phyloP scores from a whole-genome alignment of 2,329 filamentous ascomycete species.

The Exserohilum rostratum region DNA sequence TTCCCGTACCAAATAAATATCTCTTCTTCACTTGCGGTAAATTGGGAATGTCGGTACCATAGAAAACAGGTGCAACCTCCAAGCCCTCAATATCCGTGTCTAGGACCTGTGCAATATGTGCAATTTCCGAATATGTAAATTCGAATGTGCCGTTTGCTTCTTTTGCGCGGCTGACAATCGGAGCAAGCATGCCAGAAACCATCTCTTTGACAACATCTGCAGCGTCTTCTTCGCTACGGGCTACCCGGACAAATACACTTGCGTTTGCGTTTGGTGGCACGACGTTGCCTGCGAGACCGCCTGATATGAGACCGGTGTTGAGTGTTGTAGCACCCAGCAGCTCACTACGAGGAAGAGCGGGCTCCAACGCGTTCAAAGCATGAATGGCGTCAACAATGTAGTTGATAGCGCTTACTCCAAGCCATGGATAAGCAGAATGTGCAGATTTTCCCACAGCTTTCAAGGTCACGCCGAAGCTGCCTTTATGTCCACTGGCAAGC shows the following conservation, averaged over 20 bases:
- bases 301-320: slow-evolving; percentile 79
- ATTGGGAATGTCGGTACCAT: slow-evolving; percentile 32
- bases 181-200: slow-evolving; percentile 24
- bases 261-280: slow-evolving; percentile 77
- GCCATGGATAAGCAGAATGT: slow-evolving; percentile 88
- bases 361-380: slow-evolving; percentile 59
- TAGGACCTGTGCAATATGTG: slow-evolving; percentile 24
- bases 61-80: slow-evolving; percentile 33
- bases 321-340: slow-evolving; percentile 66
- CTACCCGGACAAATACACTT: slow-evolving; percentile 61
- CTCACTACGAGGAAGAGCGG: slow-evolving; percentile 51
- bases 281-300: slow-evolving; percentile 85
- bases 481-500: slow-evolving; percentile 89
- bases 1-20: slow-evolving; percentile 30
- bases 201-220: slow-evolving; percentile 23
- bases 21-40: slow-evolving; percentile 29
- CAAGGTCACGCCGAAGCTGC: slow-evolving; percentile 70
- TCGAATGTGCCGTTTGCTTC: slow-evolving; percentile 23
- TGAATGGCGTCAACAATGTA: slow-evolving; percentile 74
- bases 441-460: slow-evolving; percentile 73
- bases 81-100: slow-evolving; percentile 31
- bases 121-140: slow-evolving; percentile 13
- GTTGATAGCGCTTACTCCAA: slow-evolving; percentile 82
- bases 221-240: slow-evolving; percentile 28
- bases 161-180: slow-evolving; percentile 19